Base-by-base conservation (phyloP, 306 rosid species). In the Rubus parviflorus region DNA sequence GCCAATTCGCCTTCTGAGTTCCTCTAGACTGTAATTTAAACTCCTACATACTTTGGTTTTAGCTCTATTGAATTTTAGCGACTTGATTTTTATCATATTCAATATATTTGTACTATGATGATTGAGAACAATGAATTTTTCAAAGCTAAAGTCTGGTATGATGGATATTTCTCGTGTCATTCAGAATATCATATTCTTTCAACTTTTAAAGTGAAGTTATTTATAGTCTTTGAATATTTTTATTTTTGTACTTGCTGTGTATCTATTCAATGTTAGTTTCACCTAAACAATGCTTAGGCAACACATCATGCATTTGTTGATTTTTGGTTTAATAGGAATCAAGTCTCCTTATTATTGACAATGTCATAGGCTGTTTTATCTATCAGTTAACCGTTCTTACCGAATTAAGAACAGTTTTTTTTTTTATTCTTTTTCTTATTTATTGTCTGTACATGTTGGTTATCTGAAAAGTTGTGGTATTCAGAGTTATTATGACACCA, bases 1-100 rank as follows among this genome's bases (percentile, higher is more conserved):
- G 85, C 90, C 62, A 92, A 85, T 92, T 92, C 97, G 0, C 98
- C 96, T 51, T 90, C 96, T 0, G 97, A 92, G 72, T 94, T 90
- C 82, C 84, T 91, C 23, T 94, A 88, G 79, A 77, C 51, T 81
- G 74, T 51, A 73, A 46, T 62, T 38, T 30, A 13, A 62, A 79
- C 37, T 22, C 70, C 56, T 64, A 40, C 45, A 46, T 79, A 62
- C 8, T 12, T 43, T 64, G 20, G 46, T 56, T 14, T 78, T 16
- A 71, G 66, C 81, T 67, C 52, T 41, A 10, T 20, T 56, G 12
- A 35, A 68, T 75, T 64, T 73, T 73, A 41, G 70, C 82, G 30
- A 53, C 81, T 68, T 38, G 48, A 15, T 20, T 72, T 56, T 38
- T 35, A 15, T 63, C 7, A 16, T 46, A 14, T 37, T 47, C 5